These are phyloP conservation scores for Phoenix dactylifera DNA, from an alignment of 176 grass and related monocot species.

Conservation along the genomic window DNA sequence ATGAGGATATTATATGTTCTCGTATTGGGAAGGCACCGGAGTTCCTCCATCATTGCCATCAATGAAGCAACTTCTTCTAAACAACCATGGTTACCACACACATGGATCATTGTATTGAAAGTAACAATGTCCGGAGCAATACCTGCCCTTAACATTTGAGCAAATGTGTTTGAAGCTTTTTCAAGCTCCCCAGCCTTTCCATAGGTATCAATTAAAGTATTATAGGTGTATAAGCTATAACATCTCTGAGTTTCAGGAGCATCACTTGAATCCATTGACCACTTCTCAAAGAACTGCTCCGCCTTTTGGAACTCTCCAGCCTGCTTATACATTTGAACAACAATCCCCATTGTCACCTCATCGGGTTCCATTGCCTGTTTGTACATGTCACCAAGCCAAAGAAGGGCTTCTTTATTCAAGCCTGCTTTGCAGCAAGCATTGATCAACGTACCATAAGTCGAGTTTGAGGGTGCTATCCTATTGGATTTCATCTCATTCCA, in stretches of 20 bases:
- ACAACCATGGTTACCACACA: constrained; percentile 35
- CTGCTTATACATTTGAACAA: constrained; percentile 69
- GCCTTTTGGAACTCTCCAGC: constrained; percentile 51
- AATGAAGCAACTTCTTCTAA: constrained; percentile 52
- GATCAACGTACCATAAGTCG: constrained; percentile 64
- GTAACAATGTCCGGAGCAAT: constrained; percentile 56
- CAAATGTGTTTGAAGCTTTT: constrained; percentile 59
- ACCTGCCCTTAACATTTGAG: constrained; percentile 63
- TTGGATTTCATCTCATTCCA: constrained; percentile 62
- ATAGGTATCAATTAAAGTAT: constrained; percentile 84
- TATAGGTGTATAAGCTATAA: constrained; percentile 63
- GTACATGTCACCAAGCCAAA: constrained; percentile 73
- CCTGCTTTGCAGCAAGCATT: constrained; percentile 61
- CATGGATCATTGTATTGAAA: constrained; percentile 77
- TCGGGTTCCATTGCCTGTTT: constrained; percentile 67
- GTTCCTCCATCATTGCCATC: constrained; percentile 47
- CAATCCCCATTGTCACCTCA: constrained; percentile 57
- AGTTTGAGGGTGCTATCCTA: constrained; percentile 38
- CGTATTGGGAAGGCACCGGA: constrained; percentile 47
- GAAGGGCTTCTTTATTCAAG: constrained; percentile 18
- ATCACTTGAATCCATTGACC: constrained; percentile 28
- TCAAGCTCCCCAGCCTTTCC: constrained; percentile 60
- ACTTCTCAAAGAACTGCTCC: constrained; percentile 47
- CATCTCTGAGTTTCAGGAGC: constrained; percentile 14
- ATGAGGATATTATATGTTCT: constrained; percentile 76